Base-by-base conservation (phyloP, 1,284 basidiomycete genomes). In the Somion occarium region DNA sequence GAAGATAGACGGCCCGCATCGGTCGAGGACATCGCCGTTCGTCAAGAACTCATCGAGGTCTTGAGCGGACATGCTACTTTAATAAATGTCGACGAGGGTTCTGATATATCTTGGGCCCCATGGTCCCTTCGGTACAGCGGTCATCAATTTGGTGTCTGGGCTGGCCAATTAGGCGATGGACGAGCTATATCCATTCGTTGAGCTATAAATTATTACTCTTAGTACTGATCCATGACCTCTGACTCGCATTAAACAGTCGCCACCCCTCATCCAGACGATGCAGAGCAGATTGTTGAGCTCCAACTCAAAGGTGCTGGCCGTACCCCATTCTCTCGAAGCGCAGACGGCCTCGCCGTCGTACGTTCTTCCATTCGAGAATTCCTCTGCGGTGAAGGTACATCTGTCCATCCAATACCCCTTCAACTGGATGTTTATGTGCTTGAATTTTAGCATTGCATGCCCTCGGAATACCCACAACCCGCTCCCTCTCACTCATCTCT, bases 151-250 rank as follows among this genome's bases (percentile, higher is more conserved):
- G 96, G 94, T 1, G 70, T 65, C 3, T 98, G 90, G 88, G 96
- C 96, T 1, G 93, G 94, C n/a, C 96, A 98, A 68, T 78, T 99
- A 2, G 96, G 96, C 7, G 96, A 99, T 63, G 96, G 96, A 0
- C 80, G 96, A 13, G 96, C 96, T 0, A 89, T 94, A 25, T 91
- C 91, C 7, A 79, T 99, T 48, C 67, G 90, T 90, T 58, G 63
- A 78, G 75, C 61, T 48, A 39, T 41, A 30, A 27, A 30, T 45
- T n/a, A n/a, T 46, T 15, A 4, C 24, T 15, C 27, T 15, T 4
- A n/a, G n/a, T n/a, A n/a, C n/a, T n/a, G n/a, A n/a, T n/a, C n/a
- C n/a, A n/a, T n/a, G n/a, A n/a, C n/a, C n/a, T n/a, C n/a, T 27
- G 5, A 46, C n/a, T n/a, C n/a, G n/a, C 52, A 46, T 45, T 20